Base-by-base conservation (phyloP, 106 monocot genomes). In the Ottelia alismoides region DNA sequence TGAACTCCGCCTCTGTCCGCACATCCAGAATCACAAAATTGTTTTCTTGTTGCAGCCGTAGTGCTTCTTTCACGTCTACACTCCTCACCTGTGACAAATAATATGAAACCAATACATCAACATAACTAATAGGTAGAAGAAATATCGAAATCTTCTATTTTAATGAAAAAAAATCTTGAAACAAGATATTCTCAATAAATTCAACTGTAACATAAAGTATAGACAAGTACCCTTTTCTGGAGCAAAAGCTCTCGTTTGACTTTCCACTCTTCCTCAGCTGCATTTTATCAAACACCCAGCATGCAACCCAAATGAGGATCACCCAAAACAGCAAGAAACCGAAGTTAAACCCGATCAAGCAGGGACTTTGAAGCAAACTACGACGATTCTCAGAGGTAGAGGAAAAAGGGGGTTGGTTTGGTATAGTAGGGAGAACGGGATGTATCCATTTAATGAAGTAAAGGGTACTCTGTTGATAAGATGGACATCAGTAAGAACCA, bases 261-360 rank as follows among this genome's bases (percentile, higher is more conserved):
- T 69, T 85, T 92, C 85, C 91, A 92, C 0, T 92, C 91, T 54
- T 92, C 81, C 31, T 85, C 91, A 48, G 91, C 91, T 92, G 75
- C 25, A 47, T 24, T 1, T 51, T 62, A 6, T 24, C 30, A 51
- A 52, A 49, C 25, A 24, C 22, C 29, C 28, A 14, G 22, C 23
- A 17, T n/a, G n/a, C n/a, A n/a, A n/a, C n/a, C n/a, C n/a, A 49
- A 25, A 25, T 28, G 2, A 46, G 11, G 19, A 31, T n/a, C 31
- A 22, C 1, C 4, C 12, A n/a, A 49, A 22, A 20, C 29, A 49
- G 54, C n/a, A 43, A 2, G 25, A 62, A 25, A 27, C 6, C 27
- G 61, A 35, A 28, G 21, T 2, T 22, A 0, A 1, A 43, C 48
- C 3, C 27, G 12, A 5, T 31, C 18, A 53, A n/a, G 20, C 47